Evolutionary conservation across 352 stramenopile species (phyloP).

Genomic region (Phytophthora pseudosyringae): DNA sequence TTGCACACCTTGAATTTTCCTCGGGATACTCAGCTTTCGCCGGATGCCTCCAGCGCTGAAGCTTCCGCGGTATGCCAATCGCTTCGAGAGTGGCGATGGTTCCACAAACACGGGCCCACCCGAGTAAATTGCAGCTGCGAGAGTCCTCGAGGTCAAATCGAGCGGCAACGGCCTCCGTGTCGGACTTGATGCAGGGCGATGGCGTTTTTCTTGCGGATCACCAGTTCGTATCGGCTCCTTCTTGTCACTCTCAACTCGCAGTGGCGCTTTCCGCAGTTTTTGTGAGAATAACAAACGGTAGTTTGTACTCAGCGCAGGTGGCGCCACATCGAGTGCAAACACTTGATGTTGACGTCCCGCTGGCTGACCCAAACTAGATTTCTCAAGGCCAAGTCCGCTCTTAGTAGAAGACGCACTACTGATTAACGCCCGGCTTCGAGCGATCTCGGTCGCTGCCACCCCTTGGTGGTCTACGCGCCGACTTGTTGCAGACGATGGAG

Average conservation of each 20-base stretch:
- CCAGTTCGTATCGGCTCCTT: background rate
- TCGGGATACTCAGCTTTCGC: constrained; percentile 31
- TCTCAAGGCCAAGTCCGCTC: constrained; percentile 9
- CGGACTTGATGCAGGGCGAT: constrained; percentile 19
- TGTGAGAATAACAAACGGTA: constrained; percentile 28
- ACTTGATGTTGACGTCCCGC: constrained; percentile 29
- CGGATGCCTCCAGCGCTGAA: constrained; percentile 38
- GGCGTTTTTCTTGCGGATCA: background rate
- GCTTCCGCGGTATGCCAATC: constrained; percentile 38
- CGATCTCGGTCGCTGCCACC: background rate
- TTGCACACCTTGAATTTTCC: constrained; percentile 14
- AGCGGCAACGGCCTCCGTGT: constrained; percentile 15
- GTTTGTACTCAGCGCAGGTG: constrained; percentile 26
- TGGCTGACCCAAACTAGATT: constrained; percentile 18
- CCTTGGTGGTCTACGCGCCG: background rate
- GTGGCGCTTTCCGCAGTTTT: constrained; percentile 18
- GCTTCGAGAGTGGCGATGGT: constrained; percentile 51
- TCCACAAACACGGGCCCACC: constrained; percentile 49
- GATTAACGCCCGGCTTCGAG: constrained; percentile 4
- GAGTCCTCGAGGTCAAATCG: constrained; percentile 28
- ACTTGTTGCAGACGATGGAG: background rate
- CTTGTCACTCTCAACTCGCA: constrained; percentile 3
- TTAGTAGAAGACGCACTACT: constrained; percentile 2
- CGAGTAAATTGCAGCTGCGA: constrained; percentile 44
- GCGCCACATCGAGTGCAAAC: constrained; percentile 22